Evolutionary conservation across 2,329 filamentous ascomycete genomes (phyloP).

Genomic region (Blumeriella jaapii): DNA sequence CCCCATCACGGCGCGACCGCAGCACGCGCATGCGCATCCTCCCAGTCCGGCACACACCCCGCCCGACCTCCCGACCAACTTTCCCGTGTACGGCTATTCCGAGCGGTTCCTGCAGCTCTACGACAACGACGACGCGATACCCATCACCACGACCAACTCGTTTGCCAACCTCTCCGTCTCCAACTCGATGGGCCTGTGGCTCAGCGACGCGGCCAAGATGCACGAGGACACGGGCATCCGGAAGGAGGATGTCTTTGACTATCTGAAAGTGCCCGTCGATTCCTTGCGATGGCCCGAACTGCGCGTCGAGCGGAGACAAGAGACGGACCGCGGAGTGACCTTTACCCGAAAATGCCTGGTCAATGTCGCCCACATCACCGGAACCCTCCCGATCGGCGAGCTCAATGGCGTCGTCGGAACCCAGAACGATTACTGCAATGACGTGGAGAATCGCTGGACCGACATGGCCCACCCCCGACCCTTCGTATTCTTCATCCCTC

Average conservation of each 20-base stretch:
- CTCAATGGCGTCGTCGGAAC: constrained; percentile 69
- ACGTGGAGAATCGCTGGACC: constrained; percentile 55
- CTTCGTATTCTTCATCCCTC: constrained; percentile 79
- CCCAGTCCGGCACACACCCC: constrained; percentile 70
- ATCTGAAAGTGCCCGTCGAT: constrained; percentile 25
- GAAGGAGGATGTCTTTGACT: constrained; percentile 56
- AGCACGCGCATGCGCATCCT: constrained; percentile 45
- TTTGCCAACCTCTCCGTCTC: constrained; percentile 67
- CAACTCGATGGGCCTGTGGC: constrained; percentile 65
- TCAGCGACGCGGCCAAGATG: constrained; percentile 60
- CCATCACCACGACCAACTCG: constrained; percentile 58
- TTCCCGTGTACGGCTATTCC: constrained; percentile 58
- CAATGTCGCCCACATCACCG: constrained; percentile 30
- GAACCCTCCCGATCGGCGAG: constrained; percentile 42
- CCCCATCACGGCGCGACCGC: constrained; percentile 41
- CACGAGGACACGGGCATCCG: constrained; percentile 54
- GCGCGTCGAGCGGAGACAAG: constrained; percentile 20
- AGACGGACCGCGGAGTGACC: constrained; percentile 28
- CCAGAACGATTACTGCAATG: constrained; percentile 59
- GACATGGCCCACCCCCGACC: constrained; percentile 54
- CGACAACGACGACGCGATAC: constrained; percentile 47
- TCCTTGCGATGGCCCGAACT: constrained; percentile 23
- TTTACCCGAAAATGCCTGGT: constrained; percentile 61
- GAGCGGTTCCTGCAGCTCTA: constrained; percentile 66
- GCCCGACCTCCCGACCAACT: constrained; percentile 50